Conservation (phyloP, 345 rosid genomes). For the Mallotus nudiflorus region DNA sequence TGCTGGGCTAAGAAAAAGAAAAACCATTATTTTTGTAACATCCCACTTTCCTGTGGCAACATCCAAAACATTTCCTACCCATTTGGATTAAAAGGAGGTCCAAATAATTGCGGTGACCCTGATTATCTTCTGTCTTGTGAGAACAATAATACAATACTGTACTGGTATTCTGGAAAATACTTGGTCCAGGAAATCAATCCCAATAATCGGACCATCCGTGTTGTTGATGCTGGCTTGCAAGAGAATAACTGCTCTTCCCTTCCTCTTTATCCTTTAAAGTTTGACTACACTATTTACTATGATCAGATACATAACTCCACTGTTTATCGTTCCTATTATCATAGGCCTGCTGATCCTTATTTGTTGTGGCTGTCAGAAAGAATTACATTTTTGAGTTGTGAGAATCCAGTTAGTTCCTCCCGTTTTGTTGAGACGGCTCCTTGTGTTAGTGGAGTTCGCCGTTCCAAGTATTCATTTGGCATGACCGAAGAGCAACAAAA, state of each 20-base stretch:
- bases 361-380: neutral
- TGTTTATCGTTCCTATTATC: no score
- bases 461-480: no score
- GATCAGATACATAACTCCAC: no score
- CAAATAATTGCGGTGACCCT: neutral
- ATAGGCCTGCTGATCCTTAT: neutral
- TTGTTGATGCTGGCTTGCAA: neutral
- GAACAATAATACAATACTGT: neutral
- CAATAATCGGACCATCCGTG: neutral
- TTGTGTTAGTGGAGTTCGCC: neutral
- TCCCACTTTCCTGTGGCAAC: neutral
- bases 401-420: neutral
- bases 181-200: neutral
- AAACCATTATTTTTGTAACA: neutral
- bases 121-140: constrained; percentile 1
- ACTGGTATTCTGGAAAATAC: neutral
- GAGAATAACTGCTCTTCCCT: neutral
- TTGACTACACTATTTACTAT: no score
- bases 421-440: neutral
- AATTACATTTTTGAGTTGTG: neutral
- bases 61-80: neutral
- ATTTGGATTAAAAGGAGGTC: constrained; percentile 3
- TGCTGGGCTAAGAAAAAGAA: neutral
- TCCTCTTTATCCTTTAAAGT: neutral
- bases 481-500: no score